Percentiles rank a stretch among this genome's conserved stretches.
These are phyloP conservation scores for Auricularia sp. DNA, from an alignment of 768 basidiomycete genomes.

Conservation along the genomic window DNA sequence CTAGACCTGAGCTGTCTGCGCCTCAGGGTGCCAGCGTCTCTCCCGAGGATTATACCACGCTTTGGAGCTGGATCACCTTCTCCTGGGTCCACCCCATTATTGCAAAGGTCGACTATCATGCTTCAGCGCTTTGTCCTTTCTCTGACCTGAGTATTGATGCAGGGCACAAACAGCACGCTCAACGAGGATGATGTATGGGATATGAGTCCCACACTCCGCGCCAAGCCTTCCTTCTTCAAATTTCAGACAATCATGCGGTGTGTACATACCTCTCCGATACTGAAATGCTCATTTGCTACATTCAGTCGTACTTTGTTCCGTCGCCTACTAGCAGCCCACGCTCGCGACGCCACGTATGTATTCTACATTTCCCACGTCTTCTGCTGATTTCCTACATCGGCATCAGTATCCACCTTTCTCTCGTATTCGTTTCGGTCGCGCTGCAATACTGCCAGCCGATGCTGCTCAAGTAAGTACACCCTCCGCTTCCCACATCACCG, in stretches of 20 bases:
- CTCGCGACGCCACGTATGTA: conserved; percentile 21
- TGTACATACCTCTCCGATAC: neutral
- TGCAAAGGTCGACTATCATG: conserved; percentile 22
- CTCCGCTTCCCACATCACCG: neutral
- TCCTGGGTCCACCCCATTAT: conserved; percentile 62
- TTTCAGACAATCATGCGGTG: conserved; percentile 19
- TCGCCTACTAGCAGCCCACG: conserved; percentile 35
- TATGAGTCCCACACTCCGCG: conserved; percentile 57
- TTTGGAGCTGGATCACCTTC: conserved; percentile 66
- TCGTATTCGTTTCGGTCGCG: conserved; percentile 57
- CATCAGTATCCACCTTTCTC: conserved; percentile 5
- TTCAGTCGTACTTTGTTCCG: conserved; percentile 27
- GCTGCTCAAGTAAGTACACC: conserved; percentile 58
- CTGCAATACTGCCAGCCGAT: conserved; percentile 78
- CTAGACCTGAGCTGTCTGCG: neutral
- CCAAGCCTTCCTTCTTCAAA: conserved; percentile 51
- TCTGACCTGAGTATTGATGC: no score
- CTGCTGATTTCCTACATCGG: conserved; percentile 9
- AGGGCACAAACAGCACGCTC: conserved; percentile 47
- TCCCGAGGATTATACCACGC: conserved; percentile 66
- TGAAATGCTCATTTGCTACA: no score
- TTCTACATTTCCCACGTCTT: conserved; percentile 9
- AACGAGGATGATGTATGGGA: conserved; percentile 64
- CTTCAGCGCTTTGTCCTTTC: no score
- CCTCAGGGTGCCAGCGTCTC: conserved; percentile 42